Base-by-base conservation (phyloP, 1,284 basidiomycete genomes). In the Moesziomyces parantarcticus region DNA sequence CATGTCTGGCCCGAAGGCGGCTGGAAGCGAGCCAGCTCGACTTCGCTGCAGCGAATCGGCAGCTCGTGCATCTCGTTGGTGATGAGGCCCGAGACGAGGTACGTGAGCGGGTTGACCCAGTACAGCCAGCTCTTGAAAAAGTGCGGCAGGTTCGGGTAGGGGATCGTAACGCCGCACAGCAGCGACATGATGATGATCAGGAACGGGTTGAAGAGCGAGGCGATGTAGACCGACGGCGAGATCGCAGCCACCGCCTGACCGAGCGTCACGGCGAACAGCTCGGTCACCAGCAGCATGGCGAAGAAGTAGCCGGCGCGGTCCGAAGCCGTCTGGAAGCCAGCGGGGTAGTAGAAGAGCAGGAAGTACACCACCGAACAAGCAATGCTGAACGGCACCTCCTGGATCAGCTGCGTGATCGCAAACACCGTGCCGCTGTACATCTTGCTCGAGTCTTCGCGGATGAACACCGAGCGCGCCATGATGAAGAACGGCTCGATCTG, bases 51-150 rank as follows among this genome's bases (percentile, higher is more conserved):
- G 36, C 77, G 83, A 58, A 96, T 90, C 0, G 81, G 77, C 6
- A 93, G 86, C 16, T 90, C 92, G 79, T 92, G 89, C 29, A 97
- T 87, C 78, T 92, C 92, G 9, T 90, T 92, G 0, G 91, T 88
- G 46, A 93, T 84, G 86, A 94, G 89, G 3, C 67, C 61, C 9
- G 52, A 54, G 14, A 70, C 57, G 21, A 69, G 50, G 36, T 63
- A 69, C 8, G 66, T 69, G 11, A 69, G 40, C 3, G 66, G 66
- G 22, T 62, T 59, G 20, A 59, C 44, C 29, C 45, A 51, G 41
- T 62, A 69, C 25, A 69, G 50, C 56, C 59, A 69, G 3, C 23
- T 25, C 10, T 25, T 25, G 50, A 50, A 69, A 49, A 69, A 60
- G 23, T 49, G 18, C 5, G 68, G 57, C 49, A 77, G 58, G 40